Base-by-base conservation (phyloP, 805 yeast genomes). In the Spathaspora sp. region DNA sequence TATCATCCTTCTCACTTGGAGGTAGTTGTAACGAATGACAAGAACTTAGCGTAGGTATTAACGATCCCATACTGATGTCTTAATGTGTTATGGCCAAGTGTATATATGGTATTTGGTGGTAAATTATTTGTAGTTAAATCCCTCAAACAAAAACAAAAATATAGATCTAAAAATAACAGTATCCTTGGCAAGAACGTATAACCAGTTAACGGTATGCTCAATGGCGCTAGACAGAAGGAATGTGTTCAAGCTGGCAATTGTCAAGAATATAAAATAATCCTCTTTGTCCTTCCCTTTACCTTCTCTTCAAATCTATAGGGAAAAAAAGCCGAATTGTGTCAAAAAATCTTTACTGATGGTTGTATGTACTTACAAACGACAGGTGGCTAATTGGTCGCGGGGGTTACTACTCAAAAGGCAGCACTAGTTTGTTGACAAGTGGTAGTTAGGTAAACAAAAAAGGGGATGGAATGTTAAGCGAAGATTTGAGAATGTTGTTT, bases 11-110 rank as follows among this genome's bases (percentile, higher is more conserved):
- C 48, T 76, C 81, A 11, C 68, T 58, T 5, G 76, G 73, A 5
- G 92, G 92, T 56, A 83, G 70, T 43, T 71, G 73, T 49, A 86
- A 63, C 2, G 77, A 60, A 64, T 83, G 82, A 60, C 89, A 84
- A 29, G 76, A 68, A 60, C 85, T 81, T 26, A 85, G 77, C 1
- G 89, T 78, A 3, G 91, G 87, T 52, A 83, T 81, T 40, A 83
- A 65, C 4, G 87, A 78, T 1, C 85, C 75, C 89, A 86, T 85
- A 14, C 2, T 42, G 29, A 23, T 42, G 18, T 35, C 14, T 35
- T 14, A 31, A 31, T 31, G 35, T 10, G 35, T 5, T 31, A 10
- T 8, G n/a, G 4, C 35, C 12, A 31, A n/a, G 4, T 35, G 40
- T 35, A 35, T 35, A 35, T 29, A 29, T 29, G 32, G 26, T 29